Base-by-base conservation (phyloP, 139 green algal genomes). In the Micractinium conductrix region DNA sequence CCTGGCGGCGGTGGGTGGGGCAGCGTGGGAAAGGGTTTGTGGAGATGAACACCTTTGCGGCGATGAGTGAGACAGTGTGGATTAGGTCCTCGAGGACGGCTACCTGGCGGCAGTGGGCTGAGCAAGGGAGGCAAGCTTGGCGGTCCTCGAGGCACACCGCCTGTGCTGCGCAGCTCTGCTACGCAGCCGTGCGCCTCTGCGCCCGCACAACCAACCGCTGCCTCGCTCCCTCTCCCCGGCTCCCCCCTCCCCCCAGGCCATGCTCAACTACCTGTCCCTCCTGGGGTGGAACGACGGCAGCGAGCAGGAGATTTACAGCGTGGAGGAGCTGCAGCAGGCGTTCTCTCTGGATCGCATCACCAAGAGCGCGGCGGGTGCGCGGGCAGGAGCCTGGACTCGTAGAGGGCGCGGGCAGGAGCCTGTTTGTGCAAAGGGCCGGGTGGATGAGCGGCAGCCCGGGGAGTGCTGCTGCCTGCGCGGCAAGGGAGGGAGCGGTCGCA, bases 251-350 rank as follows among this genome's bases (percentile, higher is more conserved):
- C 50, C 5, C 4, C 40, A 79, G 71, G 97, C 97, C 74, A 98
- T 99, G 95, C 72, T 98, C 50, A 99, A 99, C 92, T 99, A 95
- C 92, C 92, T 99, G 40, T 92, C 95, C 1, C 93, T 99, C 65
- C 93, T 99, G 70, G 97, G 97, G 79, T 99, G 97, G 97, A 99
- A 99, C 88, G 97, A 99, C 81, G 97, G 97, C 84, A 98, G 95
- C 4, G 97, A 99, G 93, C 91, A 99, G 89, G 97, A 99, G 88
- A 96, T 99, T 78, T 99, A 93, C 91, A 91, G 87, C 43, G 79
- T 62, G 90, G 48, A 85, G 48, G 88, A 86, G 78, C 79, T 92
- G 80, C 85, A 87, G 55, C 53, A 90, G 7, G 91, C 91, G 35
- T 99, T 99, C 81, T 87, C 81, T 8, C 76, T 99, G 37, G 96